Evolutionary conservation across 768 basidiomycete genomes (phyloP), one percentile per base, ranked within the genome.

Genomic region (Terana coerulea): DNA sequence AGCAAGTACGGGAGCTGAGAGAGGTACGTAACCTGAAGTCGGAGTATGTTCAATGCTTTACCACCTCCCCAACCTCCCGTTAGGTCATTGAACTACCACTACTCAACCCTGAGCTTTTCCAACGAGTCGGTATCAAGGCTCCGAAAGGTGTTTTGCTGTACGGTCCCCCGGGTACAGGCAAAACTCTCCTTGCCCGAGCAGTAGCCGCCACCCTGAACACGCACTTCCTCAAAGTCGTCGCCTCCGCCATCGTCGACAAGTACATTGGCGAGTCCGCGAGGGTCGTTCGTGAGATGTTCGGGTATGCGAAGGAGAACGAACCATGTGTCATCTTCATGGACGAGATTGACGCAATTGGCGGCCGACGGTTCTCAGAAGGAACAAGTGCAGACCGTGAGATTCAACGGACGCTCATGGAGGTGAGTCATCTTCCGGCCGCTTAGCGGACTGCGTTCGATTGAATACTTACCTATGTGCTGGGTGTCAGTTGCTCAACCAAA

Each of bases 241-340:
- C 94, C 2, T 97, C 93, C 21, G 97, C 97, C 14, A 98, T 99
- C 60, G 90, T 98, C 55, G 87, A 94, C 75, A 94, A 98, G 70
- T 99, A 98, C 66, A 98, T 99, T 42, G 97, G 97, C 60, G 97
- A 98, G 73, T 93, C 90, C 52, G 97, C 97, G 17, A 82, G 97
- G 47, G 83, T 98, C 8, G 86, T 99, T 22, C 81, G 97, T 59
- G 97, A 99, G 69, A 98, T 99, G 97, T 99, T 99, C 63, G 94
- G 91, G 22, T 99, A 98, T 68, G 97, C 97, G 11, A 80, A 76
- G 54, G 95, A 99, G 67, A 95, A 99, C 65, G 97, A 98, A 69
- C 97, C 97, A 39, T 98, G 93, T 66, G 92, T 97, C 51, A 97
- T 97, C 61, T 97, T 97, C 75, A 97, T 98, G 94, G 95, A 93